phyloP scores from a whole-genome alignment of 148 eudicot genomes.

The Persicaria tinctoria region DNA sequence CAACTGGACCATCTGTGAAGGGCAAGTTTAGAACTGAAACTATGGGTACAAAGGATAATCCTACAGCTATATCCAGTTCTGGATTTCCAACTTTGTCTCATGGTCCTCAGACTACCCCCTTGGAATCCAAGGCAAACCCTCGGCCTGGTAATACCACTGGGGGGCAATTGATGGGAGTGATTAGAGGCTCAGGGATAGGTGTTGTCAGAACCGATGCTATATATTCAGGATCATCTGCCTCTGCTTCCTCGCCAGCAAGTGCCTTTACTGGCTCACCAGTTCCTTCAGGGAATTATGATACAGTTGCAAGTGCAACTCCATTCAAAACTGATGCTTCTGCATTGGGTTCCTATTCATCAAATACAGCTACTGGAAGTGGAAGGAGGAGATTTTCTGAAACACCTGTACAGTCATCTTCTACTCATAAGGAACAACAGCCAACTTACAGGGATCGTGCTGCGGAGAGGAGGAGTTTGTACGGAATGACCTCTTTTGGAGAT shows the following conservation, averaged over 20 bases:
- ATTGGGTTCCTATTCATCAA: slow-evolving; percentile 57
- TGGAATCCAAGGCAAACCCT: slow-evolving; percentile 48
- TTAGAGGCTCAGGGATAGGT: slow-evolving; percentile 80
- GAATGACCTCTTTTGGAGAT: slow-evolving; percentile 60
- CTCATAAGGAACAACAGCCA: slow-evolving; percentile 56
- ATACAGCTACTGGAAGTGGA: slow-evolving; percentile 55
- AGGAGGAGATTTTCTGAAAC: slow-evolving; percentile 94
- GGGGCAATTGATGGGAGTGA: slow-evolving; percentile 72
- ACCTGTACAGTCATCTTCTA: slow-evolving; percentile 44
- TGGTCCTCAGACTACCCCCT: slow-evolving; percentile 24
- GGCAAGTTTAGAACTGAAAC: slow-evolving; percentile 36
- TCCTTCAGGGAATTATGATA: slow-evolving; percentile 34
- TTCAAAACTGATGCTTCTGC: slow-evolving; percentile 89
- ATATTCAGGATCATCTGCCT: slow-evolving; percentile 37
- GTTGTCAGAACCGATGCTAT: slow-evolving; percentile 50
- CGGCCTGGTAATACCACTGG: slow-evolving; percentile 56
- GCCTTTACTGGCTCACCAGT: slow-evolving; percentile 10
- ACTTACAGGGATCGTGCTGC: slow-evolving; percentile 95
- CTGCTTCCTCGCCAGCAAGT: slow-evolving; percentile 19
- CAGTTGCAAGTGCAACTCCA: slow-evolving; percentile 36
- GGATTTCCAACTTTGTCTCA: slow-evolving; percentile 15
- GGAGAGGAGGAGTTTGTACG: slow-evolving; percentile 92
- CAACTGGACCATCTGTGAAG: slow-evolving; percentile 29
- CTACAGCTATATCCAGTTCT: slow-evolving; percentile 24
- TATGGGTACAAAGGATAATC: slow-evolving; percentile 38